Conservation (phyloP, 768 basidiomycete species). For the Tylopilus intermedius region DNA sequence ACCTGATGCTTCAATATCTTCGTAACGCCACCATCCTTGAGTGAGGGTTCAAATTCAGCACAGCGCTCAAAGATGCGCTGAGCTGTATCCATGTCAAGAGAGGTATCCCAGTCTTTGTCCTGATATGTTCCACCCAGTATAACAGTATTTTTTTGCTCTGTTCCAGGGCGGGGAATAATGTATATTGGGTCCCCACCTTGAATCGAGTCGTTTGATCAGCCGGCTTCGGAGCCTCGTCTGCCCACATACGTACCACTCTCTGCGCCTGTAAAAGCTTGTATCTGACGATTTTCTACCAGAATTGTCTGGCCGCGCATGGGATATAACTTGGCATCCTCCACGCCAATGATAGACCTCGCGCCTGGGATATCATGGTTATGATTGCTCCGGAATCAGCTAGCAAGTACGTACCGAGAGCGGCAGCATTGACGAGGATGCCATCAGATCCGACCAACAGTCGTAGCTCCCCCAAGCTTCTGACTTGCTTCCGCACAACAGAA, state of each 20-base stretch:
- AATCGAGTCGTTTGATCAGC: not conserved
- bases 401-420: conserved; percentile 42
- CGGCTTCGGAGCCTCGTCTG: not conserved
- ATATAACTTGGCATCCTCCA: conserved; percentile 69
- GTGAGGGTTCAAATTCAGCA: conserved; percentile 34
- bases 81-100: conserved; percentile 39
- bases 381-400: not conserved
- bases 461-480: conserved; percentile 45
- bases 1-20: conserved; percentile 52
- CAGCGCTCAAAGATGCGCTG: conserved; percentile 45
- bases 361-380: conserved; percentile 32
- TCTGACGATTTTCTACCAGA: conserved; percentile 62
- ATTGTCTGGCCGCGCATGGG: conserved; percentile 86
- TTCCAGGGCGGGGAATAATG: conserved; percentile 57
- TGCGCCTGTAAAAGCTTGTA: conserved; percentile 35
- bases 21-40: conserved; percentile 31
- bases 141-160: conserved; percentile 37
- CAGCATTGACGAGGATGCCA: conserved; percentile 52
- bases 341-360: conserved; percentile 69
- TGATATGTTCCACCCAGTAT: conserved; percentile 58
- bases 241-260: conserved; percentile 21
- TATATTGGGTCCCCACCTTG: conserved; percentile 39
- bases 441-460: conserved; percentile 33
- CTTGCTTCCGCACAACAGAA: conserved; percentile 37
- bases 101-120: conserved; percentile 45